These are phyloP conservation scores for Lachnellula hyalina DNA, from an alignment of 2,329 filamentous ascomycete species.

Conservation along the genomic window DNA sequence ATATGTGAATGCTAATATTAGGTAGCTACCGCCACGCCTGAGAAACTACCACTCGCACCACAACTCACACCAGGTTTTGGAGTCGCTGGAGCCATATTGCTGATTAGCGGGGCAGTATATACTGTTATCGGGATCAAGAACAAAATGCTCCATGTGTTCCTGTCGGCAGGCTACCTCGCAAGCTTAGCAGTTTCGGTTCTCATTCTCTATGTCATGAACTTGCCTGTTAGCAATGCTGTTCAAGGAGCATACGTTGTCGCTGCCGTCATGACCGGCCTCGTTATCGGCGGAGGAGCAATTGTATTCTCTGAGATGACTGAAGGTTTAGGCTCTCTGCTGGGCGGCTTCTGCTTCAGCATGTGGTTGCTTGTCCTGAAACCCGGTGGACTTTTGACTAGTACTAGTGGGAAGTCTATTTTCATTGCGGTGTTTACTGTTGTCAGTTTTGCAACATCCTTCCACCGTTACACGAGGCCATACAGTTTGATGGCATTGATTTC, in stretches of 20 bases:
- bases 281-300: conserved; percentile 68
- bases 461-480: conserved; percentile 70
- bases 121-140: conserved; percentile 79
- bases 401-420: conserved; percentile 63
- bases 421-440: conserved; percentile 66
- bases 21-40: conserved; percentile 30
- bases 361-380: conserved; percentile 77
- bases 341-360: conserved; percentile 38
- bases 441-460: conserved; percentile 72
- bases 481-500: conserved; percentile 71
- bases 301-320: conserved; percentile 81
- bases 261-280: conserved; percentile 62
- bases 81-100: conserved; percentile 70
- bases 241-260: conserved; percentile 87
- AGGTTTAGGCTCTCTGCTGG: conserved; percentile 56
- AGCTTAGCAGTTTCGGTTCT: conserved; percentile 73
- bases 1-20: conserved; percentile 11
- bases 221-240: conserved; percentile 66
- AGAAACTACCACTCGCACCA: conserved; percentile 66
- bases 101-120: conserved; percentile 66
- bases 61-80: conserved; percentile 74
- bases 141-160: conserved; percentile 70
- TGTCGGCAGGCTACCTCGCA: conserved; percentile 70
- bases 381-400: conserved; percentile 65
- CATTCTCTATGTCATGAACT: conserved; percentile 82